Percentiles rank a stretch among this genome's conserved stretches.
Evolutionary conservation across 2,329 filamentous ascomycete species (phyloP).

Genomic region (Byssoonygena ceratinophila): DNA sequence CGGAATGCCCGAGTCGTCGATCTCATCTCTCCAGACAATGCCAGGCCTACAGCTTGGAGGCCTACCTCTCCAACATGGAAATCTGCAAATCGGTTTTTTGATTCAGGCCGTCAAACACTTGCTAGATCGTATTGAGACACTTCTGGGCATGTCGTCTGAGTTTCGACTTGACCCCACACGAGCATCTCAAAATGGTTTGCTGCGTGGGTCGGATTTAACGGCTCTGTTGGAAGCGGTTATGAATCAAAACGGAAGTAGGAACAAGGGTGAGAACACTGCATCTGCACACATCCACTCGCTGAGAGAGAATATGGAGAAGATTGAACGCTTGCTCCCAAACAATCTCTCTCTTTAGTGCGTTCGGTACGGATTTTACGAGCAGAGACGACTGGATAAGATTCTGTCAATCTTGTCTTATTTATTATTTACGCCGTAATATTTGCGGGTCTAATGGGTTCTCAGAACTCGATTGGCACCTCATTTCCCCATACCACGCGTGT

Average conservation of each 20-base stretch:
- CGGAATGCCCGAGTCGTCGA: neutral
- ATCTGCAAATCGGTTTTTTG: neutral
- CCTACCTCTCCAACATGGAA: neutral
- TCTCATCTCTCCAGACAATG: neutral
- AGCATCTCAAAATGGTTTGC: neutral
- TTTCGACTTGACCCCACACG: conserved; percentile 2
- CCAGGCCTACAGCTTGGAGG: neutral
- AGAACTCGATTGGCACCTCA: no score
- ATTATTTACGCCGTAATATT: no score
- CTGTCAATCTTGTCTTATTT: neutral
- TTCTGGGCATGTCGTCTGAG: neutral
- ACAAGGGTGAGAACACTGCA: neutral
- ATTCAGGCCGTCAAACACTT: neutral
- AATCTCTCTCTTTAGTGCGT: neutral
- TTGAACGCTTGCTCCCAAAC: neutral
- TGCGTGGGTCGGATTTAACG: neutral
- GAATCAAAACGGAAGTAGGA: neutral
- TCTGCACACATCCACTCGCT: neutral
- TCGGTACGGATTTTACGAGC: neutral
- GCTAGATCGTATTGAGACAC: neutral
- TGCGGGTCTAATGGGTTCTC: neutral
- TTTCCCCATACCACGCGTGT: no score
- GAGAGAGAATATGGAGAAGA: conserved; percentile 3
- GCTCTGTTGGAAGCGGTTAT: neutral
- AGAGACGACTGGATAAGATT: no score